Evolutionary conservation across 2,329 filamentous ascomycete species (phyloP), one percentile per base, ranked within the genome.

Genomic region (Arthrobotrys entomopaga): DNA sequence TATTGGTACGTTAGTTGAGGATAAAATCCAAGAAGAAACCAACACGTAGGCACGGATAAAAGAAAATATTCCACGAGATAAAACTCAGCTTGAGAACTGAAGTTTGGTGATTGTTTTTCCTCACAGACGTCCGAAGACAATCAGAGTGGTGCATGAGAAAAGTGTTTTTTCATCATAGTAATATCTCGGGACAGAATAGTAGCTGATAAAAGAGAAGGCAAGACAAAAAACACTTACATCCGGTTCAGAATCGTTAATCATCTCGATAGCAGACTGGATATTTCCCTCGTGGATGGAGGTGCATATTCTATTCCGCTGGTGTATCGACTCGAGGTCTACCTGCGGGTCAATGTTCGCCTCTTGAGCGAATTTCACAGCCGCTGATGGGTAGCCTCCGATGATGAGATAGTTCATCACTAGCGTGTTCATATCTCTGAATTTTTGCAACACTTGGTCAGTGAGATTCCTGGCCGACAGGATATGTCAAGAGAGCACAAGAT

Each of bases 141-240:
- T 86, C 95, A 92, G 95, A 93, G 95, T 99, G 95, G 95, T 99
- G 95, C 95, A 99, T 99, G 94, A 96, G 89, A 93, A 86, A 86
- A 87, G 86, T n/a, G 57, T 74, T 63, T 74, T 91, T 85, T 97
- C 97, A 99, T 99, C 95, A 95, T 93, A 83, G 87, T 86, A 87
- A 84, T 50, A 74, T 74, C 70, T 74, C 63, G 49, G 57, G 63
- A 58, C 20, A 16, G 38, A n/a, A 19, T 4, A 26, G 24, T 3
- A 29, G n/a, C 29, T 5, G 7, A 49, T 80, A 34, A 49, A 48
- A 53, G 22, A 52, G 50, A 46, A 58, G 22, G 53, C 15, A n/a
- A 58, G 6, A 7, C 24, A 34, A 34, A n/a, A n/a, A n/a, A n/a
- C 43, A 81, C 91, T 83, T 89, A 99, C 95, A 87, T 95, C 89